Percentiles rank a stretch among this genome's conserved stretches.
These are phyloP conservation scores for Gillenia trifoliata DNA, from an alignment of 306 rosid species.

Conservation along the genomic window DNA sequence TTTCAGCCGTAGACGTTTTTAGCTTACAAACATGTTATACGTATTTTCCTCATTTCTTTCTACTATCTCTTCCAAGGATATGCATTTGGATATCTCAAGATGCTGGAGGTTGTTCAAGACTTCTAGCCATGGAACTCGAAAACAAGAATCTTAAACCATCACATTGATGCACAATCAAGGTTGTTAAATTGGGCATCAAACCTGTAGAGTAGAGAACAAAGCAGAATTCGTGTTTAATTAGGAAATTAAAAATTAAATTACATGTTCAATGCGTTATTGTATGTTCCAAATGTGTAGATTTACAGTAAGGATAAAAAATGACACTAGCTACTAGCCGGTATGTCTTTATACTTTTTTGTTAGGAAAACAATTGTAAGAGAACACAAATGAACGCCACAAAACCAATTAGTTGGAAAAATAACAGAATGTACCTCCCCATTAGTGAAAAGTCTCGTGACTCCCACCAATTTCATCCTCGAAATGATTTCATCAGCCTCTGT, in stretches of 20 bases:
- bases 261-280: no score
- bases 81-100: constrained; percentile 24
- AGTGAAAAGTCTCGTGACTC: not conserved
- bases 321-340: no score
- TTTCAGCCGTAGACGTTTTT: not conserved
- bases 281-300: no score
- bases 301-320: no score
- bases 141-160: constrained; percentile 1
- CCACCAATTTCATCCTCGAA: not conserved
- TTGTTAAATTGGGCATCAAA: constrained; percentile 17
- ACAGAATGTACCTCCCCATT: not conserved
- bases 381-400: no score
- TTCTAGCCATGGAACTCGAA: constrained; percentile 10
- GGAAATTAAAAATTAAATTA: no score
- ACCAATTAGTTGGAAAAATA: no score
- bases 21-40: not conserved
- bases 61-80: constrained; percentile 18
- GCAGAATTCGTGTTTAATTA: no score
- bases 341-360: no score
- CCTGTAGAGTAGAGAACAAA: accelerated
- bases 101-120: constrained; percentile 23
- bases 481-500: not conserved
- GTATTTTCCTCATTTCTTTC: not conserved
- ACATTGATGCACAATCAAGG: constrained; percentile 11
- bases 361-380: no score